These are phyloP conservation scores for Pythium biforme DNA, from an alignment of 352 stramenopile species.

Conservation along the genomic window DNA sequence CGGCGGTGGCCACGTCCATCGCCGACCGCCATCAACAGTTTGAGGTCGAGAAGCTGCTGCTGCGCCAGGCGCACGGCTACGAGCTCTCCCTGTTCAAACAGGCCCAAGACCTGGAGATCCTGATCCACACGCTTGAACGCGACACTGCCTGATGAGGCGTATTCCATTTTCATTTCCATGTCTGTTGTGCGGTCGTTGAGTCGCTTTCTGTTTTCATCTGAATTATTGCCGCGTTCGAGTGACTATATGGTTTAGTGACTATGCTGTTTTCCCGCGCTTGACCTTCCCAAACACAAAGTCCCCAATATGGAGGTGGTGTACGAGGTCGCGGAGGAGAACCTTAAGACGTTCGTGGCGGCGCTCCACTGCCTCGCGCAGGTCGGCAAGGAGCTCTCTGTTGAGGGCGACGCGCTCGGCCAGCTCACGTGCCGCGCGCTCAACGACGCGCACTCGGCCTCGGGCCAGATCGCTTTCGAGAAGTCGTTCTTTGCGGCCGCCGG, in stretches of 20 bases:
- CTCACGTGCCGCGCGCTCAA: constrained; percentile 78
- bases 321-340: constrained; percentile 71
- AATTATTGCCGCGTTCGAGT: constrained; percentile 14
- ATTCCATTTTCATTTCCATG: background rate
- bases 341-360: constrained; percentile 75
- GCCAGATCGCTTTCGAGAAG: constrained; percentile 54
- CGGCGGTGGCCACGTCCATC: background rate
- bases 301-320: constrained; percentile 63
- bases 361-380: constrained; percentile 78
- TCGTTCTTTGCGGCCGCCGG: constrained; percentile 60
- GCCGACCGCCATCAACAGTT: constrained; percentile 1
- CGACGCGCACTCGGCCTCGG: constrained; percentile 80
- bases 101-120: constrained; percentile 1
- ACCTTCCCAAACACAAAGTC: too few relatives aligned
- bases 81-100: background rate
- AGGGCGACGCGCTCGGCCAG: constrained; percentile 49
- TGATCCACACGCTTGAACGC: constrained; percentile 2
- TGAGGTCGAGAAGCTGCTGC: constrained; percentile 6
- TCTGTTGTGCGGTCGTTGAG: background rate
- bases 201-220: background rate
- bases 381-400: constrained; percentile 75
- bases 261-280: background rate
- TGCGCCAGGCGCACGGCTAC: constrained; percentile 8
- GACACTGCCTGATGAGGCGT: background rate
- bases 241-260: background rate